Conservation (phyloP, 2,329 filamentous ascomycete genomes). For the Fusarium sp. region DNA sequence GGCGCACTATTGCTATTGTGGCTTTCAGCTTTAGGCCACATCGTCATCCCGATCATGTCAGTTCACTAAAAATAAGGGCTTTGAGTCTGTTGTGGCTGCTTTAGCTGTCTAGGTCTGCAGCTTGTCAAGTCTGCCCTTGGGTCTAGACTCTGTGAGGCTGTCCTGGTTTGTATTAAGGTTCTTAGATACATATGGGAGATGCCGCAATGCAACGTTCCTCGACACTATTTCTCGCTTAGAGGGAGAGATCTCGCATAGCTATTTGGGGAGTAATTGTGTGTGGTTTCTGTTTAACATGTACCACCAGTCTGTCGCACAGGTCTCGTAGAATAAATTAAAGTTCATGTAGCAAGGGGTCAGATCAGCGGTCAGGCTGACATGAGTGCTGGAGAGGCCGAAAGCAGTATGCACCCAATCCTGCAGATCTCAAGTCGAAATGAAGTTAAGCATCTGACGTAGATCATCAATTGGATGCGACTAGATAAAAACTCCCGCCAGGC, state of each 20-base stretch:
- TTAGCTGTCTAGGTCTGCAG: not conserved
- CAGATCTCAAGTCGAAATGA: constrained; percentile 4
- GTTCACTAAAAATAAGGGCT: constrained; percentile 26
- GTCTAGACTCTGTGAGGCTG: constrained; percentile 17
- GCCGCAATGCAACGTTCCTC: constrained; percentile 35
- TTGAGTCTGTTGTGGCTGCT: constrained; percentile 24
- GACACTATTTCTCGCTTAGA: constrained; percentile 13
- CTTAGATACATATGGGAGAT: constrained; percentile 10
- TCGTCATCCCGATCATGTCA: constrained; percentile 19
- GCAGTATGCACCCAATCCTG: constrained; percentile 4
- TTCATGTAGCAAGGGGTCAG: not conserved
- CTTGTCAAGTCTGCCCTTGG: constrained; percentile 2
- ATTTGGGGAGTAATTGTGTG: constrained; percentile 7
- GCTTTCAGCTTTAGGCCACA: constrained; percentile 17
- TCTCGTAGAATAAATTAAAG: not conserved
- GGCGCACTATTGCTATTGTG: constrained; percentile 4
- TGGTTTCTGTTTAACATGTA: not conserved
- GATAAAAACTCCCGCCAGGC: constrained; percentile 1
- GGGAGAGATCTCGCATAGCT: constrained; percentile 16
- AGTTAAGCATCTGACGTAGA: constrained; percentile 22
- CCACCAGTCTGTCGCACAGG: not conserved
- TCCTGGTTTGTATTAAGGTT: constrained; percentile 15
- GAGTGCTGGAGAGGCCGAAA: not conserved
- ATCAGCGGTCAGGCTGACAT: not conserved
- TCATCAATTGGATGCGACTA: not conserved